A percentile compares a stretch with the other conserved stretches of the same genome.
phyloP scores from a whole-genome alignment of 352 stramenopile genomes.

The Thalassiosira pacifica region DNA sequence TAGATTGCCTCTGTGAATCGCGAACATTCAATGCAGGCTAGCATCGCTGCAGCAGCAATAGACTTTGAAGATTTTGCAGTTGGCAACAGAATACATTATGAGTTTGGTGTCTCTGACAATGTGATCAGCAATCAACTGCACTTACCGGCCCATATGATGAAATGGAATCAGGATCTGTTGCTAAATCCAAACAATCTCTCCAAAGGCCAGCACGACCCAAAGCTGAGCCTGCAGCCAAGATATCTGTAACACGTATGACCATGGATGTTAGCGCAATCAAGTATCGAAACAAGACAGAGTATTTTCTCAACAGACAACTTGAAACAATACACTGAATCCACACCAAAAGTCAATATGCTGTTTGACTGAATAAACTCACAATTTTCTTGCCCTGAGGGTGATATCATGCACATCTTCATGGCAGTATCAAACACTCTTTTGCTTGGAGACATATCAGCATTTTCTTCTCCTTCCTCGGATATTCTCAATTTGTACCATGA shows the following conservation, averaged over 20 bases:
- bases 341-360: background rate
- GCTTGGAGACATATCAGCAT: slow-evolving; percentile 24
- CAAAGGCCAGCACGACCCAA: slow-evolving; percentile 71
- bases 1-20: slow-evolving; percentile 54
- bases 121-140: background rate
- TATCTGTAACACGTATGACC: slow-evolving; percentile 45
- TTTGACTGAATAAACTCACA: slow-evolving; percentile 48
- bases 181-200: slow-evolving; percentile 71
- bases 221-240: slow-evolving; percentile 76
- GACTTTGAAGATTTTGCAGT: slow-evolving; percentile 22
- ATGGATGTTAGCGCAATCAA: background rate
- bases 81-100: background rate
- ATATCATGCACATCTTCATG: slow-evolving; percentile 78
- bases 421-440: slow-evolving; percentile 82
- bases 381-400: slow-evolving; percentile 69
- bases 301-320: background rate
- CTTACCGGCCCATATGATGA: slow-evolving; percentile 52
- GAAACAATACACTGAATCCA: background rate
- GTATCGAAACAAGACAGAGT: background rate
- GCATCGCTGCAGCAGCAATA: slow-evolving; percentile 66
- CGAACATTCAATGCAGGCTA: slow-evolving; percentile 66
- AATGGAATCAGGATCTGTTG: slow-evolving; percentile 40
- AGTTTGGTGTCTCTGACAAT: slow-evolving; percentile 1
- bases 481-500: slow-evolving; percentile 33
- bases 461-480: slow-evolving; percentile 24